Base-by-base conservation (phyloP, 73 alveolate genomes). In the Blepharisma japonicum region DNA sequence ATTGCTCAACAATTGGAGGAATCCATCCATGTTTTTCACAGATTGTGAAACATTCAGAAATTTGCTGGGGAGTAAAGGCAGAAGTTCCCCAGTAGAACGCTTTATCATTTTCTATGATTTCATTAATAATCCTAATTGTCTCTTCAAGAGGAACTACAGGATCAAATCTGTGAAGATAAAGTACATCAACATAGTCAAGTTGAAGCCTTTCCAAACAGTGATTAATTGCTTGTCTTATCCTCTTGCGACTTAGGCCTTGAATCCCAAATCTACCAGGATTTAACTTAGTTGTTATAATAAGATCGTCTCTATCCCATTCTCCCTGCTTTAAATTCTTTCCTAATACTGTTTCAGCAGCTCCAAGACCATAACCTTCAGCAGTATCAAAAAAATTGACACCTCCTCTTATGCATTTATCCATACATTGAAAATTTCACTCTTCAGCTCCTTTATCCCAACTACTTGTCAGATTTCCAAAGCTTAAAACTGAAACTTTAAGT, bases 31-130 rank as follows among this genome's bases (percentile, higher is more conserved):
- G 56, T 32, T 85, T 84, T 18, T 79, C 91, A 21, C 97, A 89
- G 20, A 94, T 67, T 42, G 77, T 83, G 9, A 85, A 83, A 53
- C 97, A 97, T 80, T 92, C 97, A 51, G 83, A 55, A 51, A 95
- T 88, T 50, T 83, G 84, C 61, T 89, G 88, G 21, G 98, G 93
- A 48, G 96, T 45, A 98, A 98, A 96, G 78, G 94, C 98, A 9
- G 98, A 93, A 0, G 99, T 96, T 18, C 98, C 99, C 99, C 99
- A 96, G 86, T 96, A 96, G 79, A 89, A 93, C 56, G 98, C 97
- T 55, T 85, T 79, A 20, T 98, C 99, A 68, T 89, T 87, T 71
- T 94, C 94, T 32, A 95, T 83, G 6, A 91, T 55, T 86, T 94
- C 90, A 71, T 94, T 85, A 93, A 95, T 83, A 0, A 98, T 98